Evolutionary conservation across 2,329 filamentous ascomycete genomes (phyloP).

Genomic region (Amesomyces nigricolor): DNA sequence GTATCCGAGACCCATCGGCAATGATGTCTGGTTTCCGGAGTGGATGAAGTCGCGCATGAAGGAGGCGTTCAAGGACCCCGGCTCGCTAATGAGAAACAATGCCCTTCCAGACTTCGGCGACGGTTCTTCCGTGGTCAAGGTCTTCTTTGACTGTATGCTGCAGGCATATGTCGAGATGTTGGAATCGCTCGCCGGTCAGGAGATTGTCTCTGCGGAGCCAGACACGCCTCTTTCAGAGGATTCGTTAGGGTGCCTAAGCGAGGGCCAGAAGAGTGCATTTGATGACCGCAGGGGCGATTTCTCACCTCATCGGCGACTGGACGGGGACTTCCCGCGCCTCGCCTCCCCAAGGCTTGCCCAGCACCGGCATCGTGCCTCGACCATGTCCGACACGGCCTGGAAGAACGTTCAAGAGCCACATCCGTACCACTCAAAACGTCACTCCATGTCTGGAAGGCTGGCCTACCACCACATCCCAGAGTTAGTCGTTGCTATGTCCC

Average conservation of each 20-base stretch:
- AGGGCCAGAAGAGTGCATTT: too few species aligned
- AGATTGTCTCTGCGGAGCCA: neutral
- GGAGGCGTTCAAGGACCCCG: conserved; percentile 10
- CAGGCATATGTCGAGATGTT: conserved; percentile 16
- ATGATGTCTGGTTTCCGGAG: conserved; percentile 18
- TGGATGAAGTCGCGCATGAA: conserved; percentile 14
- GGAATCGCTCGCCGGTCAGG: neutral
- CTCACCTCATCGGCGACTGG: too few species aligned
- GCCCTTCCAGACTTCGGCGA: neutral
- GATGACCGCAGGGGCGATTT: too few species aligned
- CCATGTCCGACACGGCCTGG: too few species aligned
- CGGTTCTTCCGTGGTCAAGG: conserved; percentile 4
- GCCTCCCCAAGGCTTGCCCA: too few species aligned
- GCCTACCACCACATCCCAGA: too few species aligned
- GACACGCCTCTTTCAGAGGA: neutral
- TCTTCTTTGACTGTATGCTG: conserved; percentile 13
- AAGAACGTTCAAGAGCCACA: too few species aligned
- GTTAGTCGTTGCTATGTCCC: neutral
- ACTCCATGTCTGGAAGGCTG: too few species aligned
- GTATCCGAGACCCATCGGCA: conserved; percentile 10
- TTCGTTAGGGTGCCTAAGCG: neutral
- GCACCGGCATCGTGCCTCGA: too few species aligned
- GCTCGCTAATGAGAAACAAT: neutral
- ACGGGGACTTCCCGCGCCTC: too few species aligned
- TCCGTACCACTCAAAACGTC: too few species aligned